phyloP scores from a whole-genome alignment of 768 basidiomycete species.

The Mycena vulgaris region DNA sequence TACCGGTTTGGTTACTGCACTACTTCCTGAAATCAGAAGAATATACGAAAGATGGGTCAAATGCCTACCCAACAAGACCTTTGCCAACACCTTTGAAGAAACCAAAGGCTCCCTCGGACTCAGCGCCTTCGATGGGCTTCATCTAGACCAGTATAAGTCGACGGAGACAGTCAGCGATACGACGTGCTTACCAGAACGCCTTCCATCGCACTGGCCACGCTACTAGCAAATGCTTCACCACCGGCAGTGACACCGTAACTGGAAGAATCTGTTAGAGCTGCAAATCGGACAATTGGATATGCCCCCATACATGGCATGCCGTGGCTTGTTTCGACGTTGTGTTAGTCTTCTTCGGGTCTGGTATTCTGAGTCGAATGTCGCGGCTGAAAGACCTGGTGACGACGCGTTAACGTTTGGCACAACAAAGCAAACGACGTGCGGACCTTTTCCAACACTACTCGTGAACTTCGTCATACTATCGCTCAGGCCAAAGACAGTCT shows the following conservation, averaged over 20 bases:
- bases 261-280: conserved; percentile 9
- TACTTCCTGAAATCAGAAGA: conserved; percentile 46
- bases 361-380: conserved; percentile 97
- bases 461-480: conserved; percentile 99
- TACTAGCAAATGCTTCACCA: conserved; percentile 93
- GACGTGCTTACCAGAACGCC: conserved; percentile 81
- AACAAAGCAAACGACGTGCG: not conserved
- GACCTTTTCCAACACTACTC: conserved; percentile 96
- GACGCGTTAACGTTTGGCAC: not conserved
- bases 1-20: conserved; percentile 95
- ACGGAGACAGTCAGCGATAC: not conserved
- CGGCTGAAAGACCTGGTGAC: conserved; percentile 88
- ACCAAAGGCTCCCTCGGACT: conserved; percentile 92
- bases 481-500: conserved; percentile 96
- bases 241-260: conserved; percentile 98
- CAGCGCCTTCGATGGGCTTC: conserved; percentile 98
- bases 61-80: conserved; percentile 89
- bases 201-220: conserved; percentile 95
- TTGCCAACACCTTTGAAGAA: conserved; percentile 99
- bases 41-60: not conserved
- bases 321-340: conserved; percentile 93
- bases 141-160: conserved; percentile 64
- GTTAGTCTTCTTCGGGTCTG: conserved; percentile 91
- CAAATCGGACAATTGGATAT: not conserved
- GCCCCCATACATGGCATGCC: conserved; percentile 89